phyloP scores from a whole-genome alignment of 495 filamentous ascomycete genomes.

The Penicillium argentinense region DNA sequence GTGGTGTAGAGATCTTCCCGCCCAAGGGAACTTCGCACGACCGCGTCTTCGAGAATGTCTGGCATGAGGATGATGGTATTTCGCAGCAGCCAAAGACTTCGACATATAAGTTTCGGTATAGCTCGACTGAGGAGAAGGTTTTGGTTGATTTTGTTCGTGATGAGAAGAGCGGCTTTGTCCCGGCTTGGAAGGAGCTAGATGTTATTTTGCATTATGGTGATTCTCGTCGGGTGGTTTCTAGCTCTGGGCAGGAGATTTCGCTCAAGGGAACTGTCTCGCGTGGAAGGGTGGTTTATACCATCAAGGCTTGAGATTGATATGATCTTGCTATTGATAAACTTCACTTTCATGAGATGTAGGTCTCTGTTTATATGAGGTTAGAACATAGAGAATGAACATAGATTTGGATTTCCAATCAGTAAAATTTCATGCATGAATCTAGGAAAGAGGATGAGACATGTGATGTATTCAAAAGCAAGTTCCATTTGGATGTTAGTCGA shows the following conservation, averaged over 20 bases:
- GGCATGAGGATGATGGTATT: constrained; percentile 67
- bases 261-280: constrained; percentile 33
- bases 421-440: no score
- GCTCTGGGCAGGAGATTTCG: constrained; percentile 30
- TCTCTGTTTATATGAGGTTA: not conserved
- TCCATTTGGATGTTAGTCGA: no score
- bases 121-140: constrained; percentile 42
- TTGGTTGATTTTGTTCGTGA: constrained; percentile 41
- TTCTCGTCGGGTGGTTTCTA: constrained; percentile 40
- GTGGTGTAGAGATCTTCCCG: constrained; percentile 65
- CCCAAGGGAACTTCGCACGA: constrained; percentile 39
- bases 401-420: no score
- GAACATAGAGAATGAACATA: not conserved
- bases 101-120: constrained; percentile 42
- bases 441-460: no score
- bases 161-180: constrained; percentile 40
- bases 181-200: constrained; percentile 54
- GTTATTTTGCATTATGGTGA: constrained; percentile 54
- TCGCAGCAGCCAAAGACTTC: constrained; percentile 45
- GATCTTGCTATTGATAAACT: not conserved
- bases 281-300: constrained; percentile 37
- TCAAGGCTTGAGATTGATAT: constrained; percentile 21
- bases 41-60: constrained; percentile 44
- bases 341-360: not conserved
- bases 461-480: no score